Percentiles rank a stretch among this genome's conserved stretches.
These are phyloP conservation scores for Mortierella sp. DNA, from an alignment of 371 early-diverging fungal genomes.

Conservation along the genomic window DNA sequence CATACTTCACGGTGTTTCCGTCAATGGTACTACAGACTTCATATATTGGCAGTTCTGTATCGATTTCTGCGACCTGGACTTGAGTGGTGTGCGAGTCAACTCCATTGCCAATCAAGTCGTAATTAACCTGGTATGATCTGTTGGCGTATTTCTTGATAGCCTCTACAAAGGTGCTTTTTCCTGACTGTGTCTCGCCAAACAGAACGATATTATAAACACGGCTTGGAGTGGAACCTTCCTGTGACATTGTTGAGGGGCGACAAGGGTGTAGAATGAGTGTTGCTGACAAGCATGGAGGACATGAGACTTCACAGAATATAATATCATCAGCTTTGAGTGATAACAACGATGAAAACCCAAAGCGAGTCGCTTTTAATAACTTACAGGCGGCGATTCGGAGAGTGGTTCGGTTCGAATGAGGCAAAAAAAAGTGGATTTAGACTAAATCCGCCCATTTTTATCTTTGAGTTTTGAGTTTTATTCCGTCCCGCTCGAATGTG, in stretches of 20 bases:
- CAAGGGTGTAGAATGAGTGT: constrained; percentile 1
- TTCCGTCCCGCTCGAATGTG: not conserved
- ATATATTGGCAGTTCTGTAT: constrained; percentile 1
- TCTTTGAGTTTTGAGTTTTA: not conserved
- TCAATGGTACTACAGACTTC: not conserved
- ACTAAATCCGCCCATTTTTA: not conserved
- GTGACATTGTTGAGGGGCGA: not conserved
- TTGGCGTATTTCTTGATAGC: not conserved
- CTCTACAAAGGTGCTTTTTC: not conserved
- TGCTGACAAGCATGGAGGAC: not conserved
- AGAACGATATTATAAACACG: not conserved
- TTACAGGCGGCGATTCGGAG: constrained; percentile 1
- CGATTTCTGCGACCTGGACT: not conserved
- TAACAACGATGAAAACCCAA: not conserved
- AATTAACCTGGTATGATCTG: not conserved
- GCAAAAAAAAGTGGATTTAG: not conserved
- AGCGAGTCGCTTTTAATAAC: not conserved
- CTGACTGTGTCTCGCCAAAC: constrained; percentile 1
- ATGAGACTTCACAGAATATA: not conserved
- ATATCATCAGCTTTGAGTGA: not conserved
- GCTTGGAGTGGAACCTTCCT: not conserved
- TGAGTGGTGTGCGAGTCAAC: not conserved
- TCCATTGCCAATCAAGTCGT: not conserved
- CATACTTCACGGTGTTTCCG: not conserved
- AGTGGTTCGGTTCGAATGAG: too few species aligned